Percentiles rank a stretch among this genome's conserved stretches.
Conservation (phyloP, 495 filamentous ascomycete genomes). For the Penicillium canescens region DNA sequence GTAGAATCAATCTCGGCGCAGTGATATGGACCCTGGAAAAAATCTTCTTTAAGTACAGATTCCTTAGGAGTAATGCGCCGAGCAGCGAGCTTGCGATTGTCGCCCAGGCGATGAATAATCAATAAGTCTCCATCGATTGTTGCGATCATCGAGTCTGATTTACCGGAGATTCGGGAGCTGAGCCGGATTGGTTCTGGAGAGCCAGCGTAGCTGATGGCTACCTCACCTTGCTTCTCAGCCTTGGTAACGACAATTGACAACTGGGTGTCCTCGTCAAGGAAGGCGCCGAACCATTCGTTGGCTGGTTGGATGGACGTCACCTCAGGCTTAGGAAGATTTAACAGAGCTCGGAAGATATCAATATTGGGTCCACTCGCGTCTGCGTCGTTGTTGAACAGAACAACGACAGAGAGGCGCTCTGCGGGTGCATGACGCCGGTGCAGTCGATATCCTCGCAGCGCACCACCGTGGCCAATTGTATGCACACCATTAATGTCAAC, state of each 20-base stretch:
- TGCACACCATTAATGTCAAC: constrained; percentile 11
- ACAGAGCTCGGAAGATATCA: constrained; percentile 17
- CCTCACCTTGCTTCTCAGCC: constrained; percentile 12
- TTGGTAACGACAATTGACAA: constrained; percentile 20
- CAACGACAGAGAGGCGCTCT: constrained; percentile 29
- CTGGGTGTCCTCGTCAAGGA: constrained; percentile 29
- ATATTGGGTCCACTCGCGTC: constrained; percentile 13
- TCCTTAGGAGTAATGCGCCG: constrained; percentile 18
- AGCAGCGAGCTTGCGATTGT: constrained; percentile 27
- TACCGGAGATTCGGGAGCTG: constrained; percentile 8
- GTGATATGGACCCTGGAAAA: constrained; percentile 24
- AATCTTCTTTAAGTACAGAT: background rate
- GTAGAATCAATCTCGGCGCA: constrained; percentile 30
- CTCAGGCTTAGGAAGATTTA: constrained; percentile 12
- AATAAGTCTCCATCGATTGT: constrained; percentile 20
- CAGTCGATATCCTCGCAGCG: constrained; percentile 34
- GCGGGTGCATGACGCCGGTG: constrained; percentile 26
- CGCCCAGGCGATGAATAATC: constrained; percentile 20
- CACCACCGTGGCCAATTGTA: constrained; percentile 31
- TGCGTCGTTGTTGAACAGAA: constrained; percentile 30
- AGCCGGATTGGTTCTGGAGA: constrained; percentile 8
- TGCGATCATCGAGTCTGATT: constrained; percentile 11
- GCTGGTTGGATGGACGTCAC: background rate
- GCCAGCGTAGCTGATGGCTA: constrained; percentile 19
- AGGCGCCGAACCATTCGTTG: constrained; percentile 23